Conservation (phyloP, 345 rosid species). For the Zanthoxylum bungeanum region DNA sequence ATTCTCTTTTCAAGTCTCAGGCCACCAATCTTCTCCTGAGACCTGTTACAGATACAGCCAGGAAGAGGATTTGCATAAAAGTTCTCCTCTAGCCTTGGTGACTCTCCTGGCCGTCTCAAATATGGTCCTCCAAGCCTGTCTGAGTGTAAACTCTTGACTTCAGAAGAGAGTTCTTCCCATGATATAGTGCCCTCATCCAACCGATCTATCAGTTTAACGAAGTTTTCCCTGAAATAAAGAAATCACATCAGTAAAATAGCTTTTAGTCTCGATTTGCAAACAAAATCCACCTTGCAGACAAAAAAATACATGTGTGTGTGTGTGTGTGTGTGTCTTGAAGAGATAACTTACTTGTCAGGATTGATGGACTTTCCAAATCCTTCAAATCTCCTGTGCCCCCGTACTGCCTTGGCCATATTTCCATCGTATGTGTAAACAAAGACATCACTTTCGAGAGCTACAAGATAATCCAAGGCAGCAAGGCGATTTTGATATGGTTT, state of each 20-base stretch:
- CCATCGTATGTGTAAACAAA: conserved; percentile 93
- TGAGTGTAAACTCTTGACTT: conserved; percentile 59
- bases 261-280: too few relatives aligned
- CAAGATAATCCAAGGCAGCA: conserved; percentile 86
- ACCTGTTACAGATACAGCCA: conserved; percentile 69
- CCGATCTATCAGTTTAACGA: conserved; percentile 66
- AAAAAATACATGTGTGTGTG: too few relatives aligned
- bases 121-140: conserved; percentile 77
- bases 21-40: conserved; percentile 23
- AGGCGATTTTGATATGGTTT: conserved; percentile 78
- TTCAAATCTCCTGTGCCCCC: conserved; percentile 85
- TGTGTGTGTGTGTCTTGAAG: too few relatives aligned
- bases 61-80: conserved; percentile 91
- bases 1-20: conserved; percentile 32
- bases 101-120: conserved; percentile 52
- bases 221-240: conserved; percentile 54
- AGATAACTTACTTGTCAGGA: conserved; percentile 65
- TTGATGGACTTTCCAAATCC: conserved; percentile 82
- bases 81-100: conserved; percentile 83
- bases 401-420: conserved; percentile 98
- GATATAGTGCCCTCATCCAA: conserved; percentile 56
- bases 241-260: background rate
- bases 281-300: background rate
- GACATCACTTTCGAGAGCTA: conserved; percentile 92
- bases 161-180: conserved; percentile 70